Percentiles rank a stretch among this genome's conserved stretches.
Evolutionary conservation across 1,284 basidiomycete genomes (phyloP).

Genomic region (Fomitopsis schrenkii): DNA sequence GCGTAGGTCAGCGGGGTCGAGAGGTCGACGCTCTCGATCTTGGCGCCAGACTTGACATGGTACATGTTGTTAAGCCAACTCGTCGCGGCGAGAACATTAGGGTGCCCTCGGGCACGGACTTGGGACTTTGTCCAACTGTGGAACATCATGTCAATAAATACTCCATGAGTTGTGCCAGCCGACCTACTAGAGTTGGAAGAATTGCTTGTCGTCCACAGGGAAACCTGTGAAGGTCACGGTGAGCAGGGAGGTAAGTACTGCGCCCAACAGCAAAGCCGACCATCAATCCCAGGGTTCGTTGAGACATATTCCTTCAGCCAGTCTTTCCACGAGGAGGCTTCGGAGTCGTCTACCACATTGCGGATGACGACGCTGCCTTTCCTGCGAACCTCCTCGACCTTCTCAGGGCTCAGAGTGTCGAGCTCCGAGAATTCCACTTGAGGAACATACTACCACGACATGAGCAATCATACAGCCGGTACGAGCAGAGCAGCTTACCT

Average conservation of each 20-base stretch:
- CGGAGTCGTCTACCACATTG: conserved; percentile 52
- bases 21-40: conserved; percentile 57
- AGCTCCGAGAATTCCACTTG: conserved; percentile 58
- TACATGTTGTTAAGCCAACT: conserved; percentile 67
- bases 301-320: conserved; percentile 53
- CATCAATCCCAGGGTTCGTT: conserved; percentile 50
- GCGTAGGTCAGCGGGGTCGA: conserved; percentile 71
- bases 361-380: conserved; percentile 60
- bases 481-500: conserved; percentile 33
- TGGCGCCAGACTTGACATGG: conserved; percentile 35
- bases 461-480: background rate
- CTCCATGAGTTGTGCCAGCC: too few relatives aligned
- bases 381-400: conserved; percentile 47
- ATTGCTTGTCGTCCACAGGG: conserved; percentile 61
- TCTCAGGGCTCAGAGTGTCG: conserved; percentile 38
- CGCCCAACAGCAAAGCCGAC: conserved; percentile 23
- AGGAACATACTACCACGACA: conserved; percentile 42
- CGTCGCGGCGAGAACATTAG: conserved; percentile 59
- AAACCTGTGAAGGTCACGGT: conserved; percentile 35
- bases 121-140: conserved; percentile 67
- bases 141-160: background rate
- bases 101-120: conserved; percentile 70
- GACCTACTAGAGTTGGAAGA: conserved; percentile 66
- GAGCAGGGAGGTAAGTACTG: background rate
- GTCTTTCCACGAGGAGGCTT: conserved; percentile 54